phyloP scores from a whole-genome alignment of 345 rosid species.

The Sonneratia caseolaris region DNA sequence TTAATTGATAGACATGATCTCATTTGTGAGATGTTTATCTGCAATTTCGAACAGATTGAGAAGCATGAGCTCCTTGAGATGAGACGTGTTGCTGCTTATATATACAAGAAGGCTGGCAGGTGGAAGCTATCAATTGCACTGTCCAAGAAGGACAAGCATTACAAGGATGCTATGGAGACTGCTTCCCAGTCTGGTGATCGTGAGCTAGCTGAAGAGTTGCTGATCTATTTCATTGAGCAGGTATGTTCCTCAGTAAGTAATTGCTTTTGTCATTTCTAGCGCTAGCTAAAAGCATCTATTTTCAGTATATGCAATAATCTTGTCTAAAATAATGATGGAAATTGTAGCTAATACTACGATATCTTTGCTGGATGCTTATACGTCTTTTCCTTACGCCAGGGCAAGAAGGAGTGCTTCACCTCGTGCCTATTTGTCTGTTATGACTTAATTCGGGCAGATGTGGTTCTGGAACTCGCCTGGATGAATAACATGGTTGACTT shows the following conservation, averaged over 20 bases:
- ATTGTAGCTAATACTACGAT: background rate
- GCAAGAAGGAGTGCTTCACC: slow-evolving; percentile 46
- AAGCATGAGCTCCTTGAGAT: slow-evolving; percentile 97
- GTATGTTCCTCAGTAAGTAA: slow-evolving; percentile 17
- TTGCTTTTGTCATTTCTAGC: background rate
- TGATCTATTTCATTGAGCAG: slow-evolving; percentile 91
- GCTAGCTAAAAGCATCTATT: background rate
- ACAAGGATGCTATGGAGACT: slow-evolving; percentile 98
- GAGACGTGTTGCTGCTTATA: slow-evolving; percentile 99
- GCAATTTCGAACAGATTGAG: slow-evolving; percentile 55
- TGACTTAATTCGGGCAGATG: slow-evolving; percentile 35
- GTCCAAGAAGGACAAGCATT: slow-evolving; percentile 86
- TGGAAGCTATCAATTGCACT: slow-evolving; percentile 98
- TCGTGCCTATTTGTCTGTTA: slow-evolving; percentile 44
- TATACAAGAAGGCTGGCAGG: slow-evolving; percentile 94
- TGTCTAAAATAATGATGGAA: background rate
- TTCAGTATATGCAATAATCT: background rate
- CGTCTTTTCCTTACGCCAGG: slow-evolving; percentile 11
- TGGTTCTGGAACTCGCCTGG: slow-evolving; percentile 43
- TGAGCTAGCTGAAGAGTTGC: slow-evolving; percentile 93
- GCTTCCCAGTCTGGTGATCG: slow-evolving; percentile 97
- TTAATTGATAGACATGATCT: background rate
- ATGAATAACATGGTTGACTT: slow-evolving; percentile 40
- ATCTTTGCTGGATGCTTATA: background rate
- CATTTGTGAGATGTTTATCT: background rate